phyloP scores from a whole-genome alignment of 345 rosid genomes.

The Camelina laxa region DNA sequence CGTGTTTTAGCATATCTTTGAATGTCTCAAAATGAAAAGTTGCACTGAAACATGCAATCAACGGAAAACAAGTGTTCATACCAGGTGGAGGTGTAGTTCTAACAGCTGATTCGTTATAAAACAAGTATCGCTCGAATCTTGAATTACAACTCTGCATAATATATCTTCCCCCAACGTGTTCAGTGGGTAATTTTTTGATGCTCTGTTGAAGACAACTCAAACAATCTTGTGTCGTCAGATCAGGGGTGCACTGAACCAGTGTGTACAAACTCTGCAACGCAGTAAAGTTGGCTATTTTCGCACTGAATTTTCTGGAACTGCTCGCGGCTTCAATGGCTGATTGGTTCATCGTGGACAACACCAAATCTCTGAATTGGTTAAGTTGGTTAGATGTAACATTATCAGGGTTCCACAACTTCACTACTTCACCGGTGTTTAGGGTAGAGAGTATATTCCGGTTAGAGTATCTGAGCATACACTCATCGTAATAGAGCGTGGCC shows the following conservation, averaged over 20 bases:
- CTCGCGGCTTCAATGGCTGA: neutral
- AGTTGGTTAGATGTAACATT: neutral
- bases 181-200: neutral
- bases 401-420: too few species aligned
- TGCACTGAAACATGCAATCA: too few species aligned
- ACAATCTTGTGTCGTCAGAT: conserved; percentile 33
- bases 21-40: too few species aligned
- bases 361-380: neutral
- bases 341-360: conserved; percentile 3
- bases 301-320: conserved; percentile 37
- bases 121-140: conserved; percentile 41
- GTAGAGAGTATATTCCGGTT: too few species aligned
- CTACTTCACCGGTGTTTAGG: too few species aligned
- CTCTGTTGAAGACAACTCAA: conserved; percentile 21
- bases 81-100: too few species aligned
- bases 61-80: too few species aligned
- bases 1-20: neutral
- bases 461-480: conserved; percentile 47
- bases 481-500: conserved; percentile 40
- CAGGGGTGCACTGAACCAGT: conserved; percentile 57
- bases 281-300: neutral
- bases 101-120: conserved; percentile 28
- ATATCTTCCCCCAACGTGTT: conserved; percentile 40
- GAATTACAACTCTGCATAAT: conserved; percentile 42
- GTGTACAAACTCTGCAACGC: conserved; percentile 26